Evolutionary conservation across 306 rosid species (phyloP).

Genomic region (Oemleria cerasiformis): DNA sequence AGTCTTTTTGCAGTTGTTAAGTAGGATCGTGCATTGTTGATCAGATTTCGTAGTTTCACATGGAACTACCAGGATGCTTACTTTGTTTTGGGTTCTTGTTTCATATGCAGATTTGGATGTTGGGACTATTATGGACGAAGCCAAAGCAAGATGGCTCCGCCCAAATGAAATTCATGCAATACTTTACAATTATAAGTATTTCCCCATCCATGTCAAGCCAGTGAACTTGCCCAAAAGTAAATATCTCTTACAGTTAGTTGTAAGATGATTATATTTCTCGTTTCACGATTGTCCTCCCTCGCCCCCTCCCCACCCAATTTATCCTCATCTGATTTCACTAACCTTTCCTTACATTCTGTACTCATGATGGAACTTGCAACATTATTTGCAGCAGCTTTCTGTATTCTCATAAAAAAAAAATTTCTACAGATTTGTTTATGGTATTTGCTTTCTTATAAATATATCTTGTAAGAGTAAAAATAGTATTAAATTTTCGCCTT

Average conservation of each 20-base stretch:
- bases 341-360: not conserved
- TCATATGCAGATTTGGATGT: constrained; percentile 70
- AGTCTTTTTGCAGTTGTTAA: not conserved
- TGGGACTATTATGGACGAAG: constrained; percentile 63
- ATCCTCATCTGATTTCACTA: not conserved
- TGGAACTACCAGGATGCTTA: not conserved
- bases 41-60: not conserved
- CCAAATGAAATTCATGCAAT: constrained; percentile 95
- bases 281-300: not conserved
- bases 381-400: not conserved
- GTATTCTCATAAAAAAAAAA: not conserved
- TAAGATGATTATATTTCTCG: constrained; percentile 9
- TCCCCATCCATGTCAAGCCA: constrained; percentile 78
- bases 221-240: constrained; percentile 81
- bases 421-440: not conserved
- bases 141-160: constrained; percentile 86
- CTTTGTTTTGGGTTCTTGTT: constrained; percentile 27
- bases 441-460: not conserved
- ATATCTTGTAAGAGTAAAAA: too few species aligned
- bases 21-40: not conserved
- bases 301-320: not conserved
- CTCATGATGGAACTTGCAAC: constrained; percentile 1
- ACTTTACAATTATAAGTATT: constrained; percentile 73
- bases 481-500: constrained; percentile 5
- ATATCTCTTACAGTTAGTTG: constrained; percentile 25